Percentiles rank a stretch among this genome's conserved stretches.
phyloP scores from a whole-genome alignment of 768 basidiomycete genomes.

The Fomitopsis pulvina region DNA sequence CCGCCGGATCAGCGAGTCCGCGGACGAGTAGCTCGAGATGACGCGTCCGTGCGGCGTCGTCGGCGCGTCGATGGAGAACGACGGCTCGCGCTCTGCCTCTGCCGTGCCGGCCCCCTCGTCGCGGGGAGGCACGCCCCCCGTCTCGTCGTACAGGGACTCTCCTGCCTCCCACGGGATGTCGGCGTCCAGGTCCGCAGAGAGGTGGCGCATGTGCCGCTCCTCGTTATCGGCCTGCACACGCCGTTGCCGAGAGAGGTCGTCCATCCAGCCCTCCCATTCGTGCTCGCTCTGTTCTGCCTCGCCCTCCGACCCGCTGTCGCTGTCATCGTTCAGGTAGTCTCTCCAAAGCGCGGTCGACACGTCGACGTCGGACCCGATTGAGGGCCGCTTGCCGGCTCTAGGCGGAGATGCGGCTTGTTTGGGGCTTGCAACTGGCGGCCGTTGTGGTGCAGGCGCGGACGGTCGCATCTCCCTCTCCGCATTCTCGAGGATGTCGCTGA shows the following conservation, averaged over 20 bases:
- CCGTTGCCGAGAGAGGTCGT: slow-evolving; percentile 42
- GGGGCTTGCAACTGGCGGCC: background rate
- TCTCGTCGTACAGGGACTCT: background rate
- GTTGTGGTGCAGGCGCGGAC: background rate
- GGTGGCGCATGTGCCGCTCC: slow-evolving; percentile 1
- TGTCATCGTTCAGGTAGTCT: slow-evolving; percentile 27
- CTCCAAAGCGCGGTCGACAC: background rate
- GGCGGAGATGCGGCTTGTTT: background rate
- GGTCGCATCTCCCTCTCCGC: slow-evolving; percentile 3
- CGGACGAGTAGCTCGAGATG: slow-evolving; percentile 21
- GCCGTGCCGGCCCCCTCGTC: background rate
- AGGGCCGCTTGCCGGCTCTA: background rate
- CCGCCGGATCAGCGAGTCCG: slow-evolving; percentile 18
- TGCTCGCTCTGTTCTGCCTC: slow-evolving; percentile 39
- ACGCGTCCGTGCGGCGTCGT: slow-evolving; percentile 2
- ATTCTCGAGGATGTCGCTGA: slow-evolving; percentile 13
- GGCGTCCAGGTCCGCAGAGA: background rate
- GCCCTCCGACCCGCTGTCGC: slow-evolving; percentile 24
- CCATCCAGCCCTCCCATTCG: slow-evolving; percentile 66
- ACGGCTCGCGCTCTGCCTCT: background rate
- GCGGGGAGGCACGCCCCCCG: background rate
- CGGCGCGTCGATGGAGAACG: background rate
- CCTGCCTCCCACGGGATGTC: slow-evolving; percentile 9
- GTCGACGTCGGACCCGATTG: background rate
- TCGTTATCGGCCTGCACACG: slow-evolving; percentile 21